Base-by-base conservation (phyloP, 371 early-diverging fungal genomes). In the Syncephalastrum monosporum region DNA sequence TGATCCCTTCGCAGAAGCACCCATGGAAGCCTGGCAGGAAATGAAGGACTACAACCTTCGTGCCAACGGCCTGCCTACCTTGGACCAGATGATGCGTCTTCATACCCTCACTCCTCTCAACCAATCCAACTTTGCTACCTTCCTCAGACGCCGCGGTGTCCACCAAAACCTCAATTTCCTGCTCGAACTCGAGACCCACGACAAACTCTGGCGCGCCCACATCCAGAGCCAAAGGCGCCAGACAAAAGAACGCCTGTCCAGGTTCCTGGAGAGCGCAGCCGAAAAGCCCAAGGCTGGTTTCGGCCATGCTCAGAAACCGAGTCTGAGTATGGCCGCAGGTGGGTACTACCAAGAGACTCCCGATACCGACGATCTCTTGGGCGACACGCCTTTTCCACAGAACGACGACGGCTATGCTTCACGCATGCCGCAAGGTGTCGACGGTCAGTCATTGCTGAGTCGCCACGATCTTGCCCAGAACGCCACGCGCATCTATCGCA, bases 21-120 rank as follows among this genome's bases (percentile, higher is more conserved):
- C 79, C 19, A 70, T 76, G 60, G 74, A 73, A 52, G 79, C 79
- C 16, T 79, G 79, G 79, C 74, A 75, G 55, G 72, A 74, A 45
- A 76, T 76, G 46, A 75, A 76, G 57, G 79, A 75, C 50, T 75
- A 79, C 50, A 75, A 79, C 57, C 54, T 79, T 23, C 57, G 63
- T 45, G 76, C 74, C 3, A 75, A 79, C 57, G 79, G 79, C 1
- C 27, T 79, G 38, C 79, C 79, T 0, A 79, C 79, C n/a, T 44
- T 79, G 23, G 79, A 79, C 59, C 76, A 79, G 65, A 64, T 79
- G 64, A 65, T 79, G 69, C 56, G 69, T 14, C 45, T 73, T 7
- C 60, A 68, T 27, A 75, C 79, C 6, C 61, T 59, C 16, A 64
- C 60, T 15, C 79, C 79, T 17, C 50, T 79, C 4, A 69, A 74